Conservation (phyloP, 73 alveolate species). For the Paramecium primaurelia region DNA sequence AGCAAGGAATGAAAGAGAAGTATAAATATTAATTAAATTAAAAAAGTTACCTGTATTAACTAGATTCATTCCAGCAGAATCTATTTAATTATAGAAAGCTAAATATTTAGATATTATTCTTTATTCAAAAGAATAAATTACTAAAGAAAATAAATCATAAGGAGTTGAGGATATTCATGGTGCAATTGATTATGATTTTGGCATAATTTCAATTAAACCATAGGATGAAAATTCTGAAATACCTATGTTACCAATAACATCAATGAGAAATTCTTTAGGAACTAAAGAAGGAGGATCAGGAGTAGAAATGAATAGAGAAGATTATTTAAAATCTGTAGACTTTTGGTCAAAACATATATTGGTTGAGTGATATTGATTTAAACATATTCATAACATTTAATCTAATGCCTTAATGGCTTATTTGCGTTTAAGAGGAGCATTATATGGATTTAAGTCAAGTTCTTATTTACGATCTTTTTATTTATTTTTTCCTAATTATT, state of each 20-base stretch:
- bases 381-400: background rate
- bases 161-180: slow-evolving; percentile 80
- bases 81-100: slow-evolving; percentile 75
- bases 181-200: slow-evolving; percentile 91
- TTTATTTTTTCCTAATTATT: background rate
- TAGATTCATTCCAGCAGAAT: slow-evolving; percentile 85
- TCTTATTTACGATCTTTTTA: background rate
- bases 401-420: background rate
- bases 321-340: slow-evolving; percentile 88
- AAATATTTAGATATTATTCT: slow-evolving; percentile 90
- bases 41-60: slow-evolving; percentile 76
- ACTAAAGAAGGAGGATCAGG: slow-evolving; percentile 98
- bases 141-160: slow-evolving; percentile 86
- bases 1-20: slow-evolving; percentile 93
- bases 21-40: background rate
- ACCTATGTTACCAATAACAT: slow-evolving; percentile 97
- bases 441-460: background rate
- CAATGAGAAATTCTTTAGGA: slow-evolving; percentile 98
- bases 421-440: background rate
- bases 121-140: slow-evolving; percentile 88
- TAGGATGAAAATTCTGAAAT: slow-evolving; percentile 89
- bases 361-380: slow-evolving; percentile 69
- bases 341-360: slow-evolving; percentile 91
- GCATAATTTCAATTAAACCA: slow-evolving; percentile 90
- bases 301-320: slow-evolving; percentile 84